These are phyloP conservation scores for Epichloe baconii DNA, from an alignment of 2,329 filamentous ascomycete genomes.

Conservation along the genomic window DNA sequence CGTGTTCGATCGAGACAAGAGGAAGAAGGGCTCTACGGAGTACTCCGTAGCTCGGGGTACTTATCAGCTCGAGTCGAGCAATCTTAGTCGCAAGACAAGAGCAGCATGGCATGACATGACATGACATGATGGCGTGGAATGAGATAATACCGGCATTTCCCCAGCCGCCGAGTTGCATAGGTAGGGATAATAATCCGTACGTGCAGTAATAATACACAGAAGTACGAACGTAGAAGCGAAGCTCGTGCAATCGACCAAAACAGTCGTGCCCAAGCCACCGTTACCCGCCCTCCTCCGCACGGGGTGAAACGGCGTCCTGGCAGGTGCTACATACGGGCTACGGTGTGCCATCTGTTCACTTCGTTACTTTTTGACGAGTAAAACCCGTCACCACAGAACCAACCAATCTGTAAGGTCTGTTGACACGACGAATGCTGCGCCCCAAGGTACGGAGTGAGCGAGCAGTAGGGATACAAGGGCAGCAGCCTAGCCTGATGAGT, in stretches of 20 bases:
- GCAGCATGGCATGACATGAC: background rate
- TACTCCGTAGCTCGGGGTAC: background rate
- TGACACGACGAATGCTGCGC: too few relatives aligned
- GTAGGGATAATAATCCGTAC: background rate
- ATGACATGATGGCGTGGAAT: too few relatives aligned
- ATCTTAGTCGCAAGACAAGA: background rate
- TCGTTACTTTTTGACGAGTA: too few relatives aligned
- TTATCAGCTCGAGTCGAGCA: background rate
- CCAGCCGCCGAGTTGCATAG: background rate
- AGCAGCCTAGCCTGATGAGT: background rate
- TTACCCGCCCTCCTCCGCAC: background rate
- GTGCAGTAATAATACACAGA: too few relatives aligned
- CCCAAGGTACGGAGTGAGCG: too few relatives aligned
- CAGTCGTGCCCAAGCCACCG: background rate
- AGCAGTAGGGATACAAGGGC: too few relatives aligned
- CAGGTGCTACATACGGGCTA: background rate
- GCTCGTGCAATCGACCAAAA: background rate
- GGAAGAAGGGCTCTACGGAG: background rate
- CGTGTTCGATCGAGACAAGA: background rate
- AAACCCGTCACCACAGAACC: too few relatives aligned
- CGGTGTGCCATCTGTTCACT: background rate
- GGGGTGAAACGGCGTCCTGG: background rate
- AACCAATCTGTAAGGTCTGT: too few relatives aligned
- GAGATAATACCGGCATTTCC: too few relatives aligned
- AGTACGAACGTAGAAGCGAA: too few relatives aligned